Evolutionary conservation across 306 rosid genomes (phyloP), one percentile per base, ranked within the genome.

Genomic region (Sphenostylis stenocarpa): DNA sequence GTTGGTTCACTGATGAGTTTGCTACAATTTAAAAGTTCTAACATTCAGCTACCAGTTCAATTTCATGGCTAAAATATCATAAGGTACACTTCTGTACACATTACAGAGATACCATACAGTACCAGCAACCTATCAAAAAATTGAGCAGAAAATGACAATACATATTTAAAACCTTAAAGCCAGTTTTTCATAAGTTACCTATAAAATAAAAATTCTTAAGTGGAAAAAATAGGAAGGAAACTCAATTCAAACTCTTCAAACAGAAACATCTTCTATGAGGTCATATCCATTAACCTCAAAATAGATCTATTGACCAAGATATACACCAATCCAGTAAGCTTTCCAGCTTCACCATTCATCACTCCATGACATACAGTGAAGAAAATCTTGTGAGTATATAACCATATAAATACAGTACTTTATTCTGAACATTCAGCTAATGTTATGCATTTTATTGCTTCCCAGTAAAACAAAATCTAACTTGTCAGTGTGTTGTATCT

Each of bases 21-120:
- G 84, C 97, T 91, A 85, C 82, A 80, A 36, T 48, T 78, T 51
- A 70, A 81, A 85, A 75, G 6, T 26, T 51, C 14, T 23, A 57
- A 66, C 72, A 55, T 49, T 79, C 53, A 83, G 81, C 60, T 72
- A 43, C 34, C 38, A 76, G 20, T 33, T 44, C 7, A 76, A 20
- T 45, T 76, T 53, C 16, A 58, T 29, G n/a, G 16, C 58, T 71
- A 45, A 71, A 80, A 83, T 68, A 36, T 23, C 80, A 73, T 49
- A 17, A 60, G 19, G 68, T 73, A 31, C 53, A 61, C 52, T 13
- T 53, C 1, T 41, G 49, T 47, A 53, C 53, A 67, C 63, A 51
- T 48, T 56, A 6, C 28, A 29, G 21, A 49, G 23, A 65, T 29
- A 67, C 20, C 51, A 53, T 33, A 53, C 78, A 36, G 20, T 29